These are phyloP conservation scores for Zopfochytrium polystomum DNA, from an alignment of 371 early-diverging fungal genomes.

Conservation along the genomic window DNA sequence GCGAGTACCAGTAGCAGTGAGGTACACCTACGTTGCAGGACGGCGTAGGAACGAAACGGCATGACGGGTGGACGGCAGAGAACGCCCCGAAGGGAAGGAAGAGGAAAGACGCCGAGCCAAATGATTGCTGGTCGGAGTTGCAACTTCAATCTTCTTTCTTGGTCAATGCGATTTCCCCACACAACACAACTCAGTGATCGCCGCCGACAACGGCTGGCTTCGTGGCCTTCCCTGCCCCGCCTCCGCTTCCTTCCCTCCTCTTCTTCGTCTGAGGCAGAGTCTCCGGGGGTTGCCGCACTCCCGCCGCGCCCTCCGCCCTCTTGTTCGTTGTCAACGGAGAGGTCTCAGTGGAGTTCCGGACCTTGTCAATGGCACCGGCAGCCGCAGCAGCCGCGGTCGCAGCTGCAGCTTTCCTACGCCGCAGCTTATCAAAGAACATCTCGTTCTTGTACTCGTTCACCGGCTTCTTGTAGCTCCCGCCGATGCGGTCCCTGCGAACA, in stretches of 20 bases:
- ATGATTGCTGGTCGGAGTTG: too few relatives aligned
- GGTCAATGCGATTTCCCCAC: too few relatives aligned
- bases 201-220: not conserved
- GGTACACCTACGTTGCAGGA: too few relatives aligned
- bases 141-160: not conserved
- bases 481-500: slow-evolving; percentile 31
- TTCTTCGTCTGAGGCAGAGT: not conserved
- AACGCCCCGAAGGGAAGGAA: too few relatives aligned
- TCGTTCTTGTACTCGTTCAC: slow-evolving; percentile 39
- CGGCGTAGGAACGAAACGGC: too few relatives aligned
- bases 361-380: not conserved
- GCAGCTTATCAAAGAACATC: slow-evolving; percentile 47
- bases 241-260: not conserved
- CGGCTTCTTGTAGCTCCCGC: slow-evolving; percentile 47
- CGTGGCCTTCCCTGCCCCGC: not conserved
- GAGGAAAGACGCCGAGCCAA: slow-evolving; percentile 1
- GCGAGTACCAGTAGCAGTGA: too few relatives aligned
- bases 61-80: too few relatives aligned
- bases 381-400: not conserved
- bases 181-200: too few relatives aligned
- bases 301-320: not conserved
- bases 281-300: not conserved
- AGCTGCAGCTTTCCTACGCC: slow-evolving; percentile 16
- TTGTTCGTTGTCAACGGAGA: not conserved
- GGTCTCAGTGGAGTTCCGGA: not conserved